These are phyloP conservation scores for Candida lessepsii DNA, from an alignment of 805 yeast species.

Conservation along the genomic window DNA sequence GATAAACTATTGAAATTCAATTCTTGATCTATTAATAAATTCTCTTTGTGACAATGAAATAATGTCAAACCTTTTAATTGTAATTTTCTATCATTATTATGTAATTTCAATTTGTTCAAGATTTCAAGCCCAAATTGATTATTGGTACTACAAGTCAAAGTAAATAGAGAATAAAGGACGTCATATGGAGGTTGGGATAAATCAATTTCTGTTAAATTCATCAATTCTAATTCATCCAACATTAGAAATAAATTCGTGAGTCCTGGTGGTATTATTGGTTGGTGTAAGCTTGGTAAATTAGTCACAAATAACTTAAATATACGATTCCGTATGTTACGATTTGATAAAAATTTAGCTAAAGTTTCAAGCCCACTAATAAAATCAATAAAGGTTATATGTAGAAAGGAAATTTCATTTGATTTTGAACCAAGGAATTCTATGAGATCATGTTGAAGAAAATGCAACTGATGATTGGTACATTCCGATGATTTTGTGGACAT, in stretches of 20 bases:
- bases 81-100: slow-evolving; percentile 22
- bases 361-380: slow-evolving; percentile 23
- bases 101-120: slow-evolving; percentile 21
- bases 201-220: slow-evolving; percentile 20
- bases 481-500: neutral
- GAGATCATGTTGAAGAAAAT: slow-evolving; percentile 22
- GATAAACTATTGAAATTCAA: slow-evolving; percentile 5
- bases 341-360: slow-evolving; percentile 23
- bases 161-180: slow-evolving; percentile 23
- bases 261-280: slow-evolving; percentile 26
- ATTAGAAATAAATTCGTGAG: slow-evolving; percentile 33
- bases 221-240: slow-evolving; percentile 30
- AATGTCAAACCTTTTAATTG: slow-evolving; percentile 28
- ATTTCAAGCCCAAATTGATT: slow-evolving; percentile 31
- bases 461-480: slow-evolving; percentile 6
- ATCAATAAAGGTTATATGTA: slow-evolving; percentile 33
- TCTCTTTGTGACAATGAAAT: slow-evolving; percentile 33
- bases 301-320: slow-evolving; percentile 33
- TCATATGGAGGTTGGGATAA: slow-evolving; percentile 20
- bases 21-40: slow-evolving; percentile 12
- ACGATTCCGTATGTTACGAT: slow-evolving; percentile 24
- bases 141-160: slow-evolving; percentile 33
- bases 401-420: slow-evolving; percentile 25
- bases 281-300: slow-evolving; percentile 20
- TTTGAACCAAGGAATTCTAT: slow-evolving; percentile 26